A percentile compares a stretch with the other conserved stretches of the same genome.
These are phyloP conservation scores for Blastomyces emzantsi DNA, from an alignment of 2,329 filamentous ascomycete species.

Conservation along the genomic window DNA sequence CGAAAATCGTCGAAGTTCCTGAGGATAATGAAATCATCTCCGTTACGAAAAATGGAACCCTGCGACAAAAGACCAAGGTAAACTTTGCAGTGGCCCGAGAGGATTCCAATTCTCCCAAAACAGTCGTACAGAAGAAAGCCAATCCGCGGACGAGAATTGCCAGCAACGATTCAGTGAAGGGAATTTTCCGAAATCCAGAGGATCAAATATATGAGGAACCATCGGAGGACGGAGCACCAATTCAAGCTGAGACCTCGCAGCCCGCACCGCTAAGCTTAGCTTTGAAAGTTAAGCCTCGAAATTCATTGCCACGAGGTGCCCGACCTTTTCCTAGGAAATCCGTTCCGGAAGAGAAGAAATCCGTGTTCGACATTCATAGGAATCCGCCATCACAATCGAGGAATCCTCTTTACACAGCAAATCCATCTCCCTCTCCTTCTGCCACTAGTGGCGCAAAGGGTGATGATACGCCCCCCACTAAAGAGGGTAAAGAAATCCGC, in stretches of 20 bases:
- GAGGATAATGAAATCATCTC: conserved; percentile 5
- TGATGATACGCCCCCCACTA: conserved; percentile 48
- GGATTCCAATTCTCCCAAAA: conserved; percentile 15
- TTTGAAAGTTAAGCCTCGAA: conserved; percentile 53
- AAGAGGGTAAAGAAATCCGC: conserved; percentile 74
- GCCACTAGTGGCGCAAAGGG: conserved; percentile 19
- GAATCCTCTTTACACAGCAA: conserved; percentile 70
- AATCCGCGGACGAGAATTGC: conserved; percentile 24
- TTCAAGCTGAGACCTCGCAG: conserved; percentile 21
- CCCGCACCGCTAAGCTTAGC: conserved; percentile 34
- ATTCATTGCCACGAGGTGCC: conserved; percentile 46
- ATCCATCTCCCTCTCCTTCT: conserved; percentile 39
- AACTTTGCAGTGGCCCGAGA: conserved; percentile 33
- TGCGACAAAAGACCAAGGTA: conserved; percentile 32
- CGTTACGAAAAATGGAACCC: conserved; percentile 20
- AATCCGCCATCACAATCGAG: conserved; percentile 77
- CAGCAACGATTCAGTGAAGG: conserved; percentile 36
- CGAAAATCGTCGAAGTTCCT: conserved; percentile 4
- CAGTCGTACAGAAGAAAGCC: conserved; percentile 13
- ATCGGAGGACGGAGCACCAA: conserved; percentile 37
- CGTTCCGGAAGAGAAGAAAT: conserved; percentile 38
- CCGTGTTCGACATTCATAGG: conserved; percentile 64
- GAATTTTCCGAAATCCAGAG: conserved; percentile 50
- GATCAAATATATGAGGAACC: conserved; percentile 80
- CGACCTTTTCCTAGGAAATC: conserved; percentile 37